Evolutionary conservation across 2,329 filamentous ascomycete genomes (phyloP), one percentile per base, ranked within the genome.

Genomic region (Metarhizium anisopliae): DNA sequence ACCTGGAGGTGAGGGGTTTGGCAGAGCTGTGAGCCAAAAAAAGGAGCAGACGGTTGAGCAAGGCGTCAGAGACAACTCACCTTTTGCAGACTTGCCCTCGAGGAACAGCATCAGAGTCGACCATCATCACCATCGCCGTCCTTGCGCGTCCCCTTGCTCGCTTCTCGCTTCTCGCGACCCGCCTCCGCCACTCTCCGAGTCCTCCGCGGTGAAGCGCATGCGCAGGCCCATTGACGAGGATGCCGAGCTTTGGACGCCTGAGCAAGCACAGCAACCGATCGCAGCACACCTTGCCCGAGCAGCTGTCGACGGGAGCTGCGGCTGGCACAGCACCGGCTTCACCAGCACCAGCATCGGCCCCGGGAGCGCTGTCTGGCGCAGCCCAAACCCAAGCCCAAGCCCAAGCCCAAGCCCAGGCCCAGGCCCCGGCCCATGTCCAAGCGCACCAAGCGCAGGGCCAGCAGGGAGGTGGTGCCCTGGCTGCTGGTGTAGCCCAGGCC

Each of bases 181-280:
- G 40, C 25, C 47, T 47, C 45, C 32, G 43, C 40, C 50, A 35
- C 35, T 47, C 35, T 20, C 35, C 51, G 35, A n/a, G 43, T 43
- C 18, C 4, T 50, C 29, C 20, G 25, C 18, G 38, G 20, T 18
- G 36, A 52, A 55, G 54, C 54, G 42, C 51, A 14, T 16, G 45
- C 35, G 47, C 25, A 45, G 43, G 32, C n/a, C 38, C 36, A 13
- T 16, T 18, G 42, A 45, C n/a, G 60, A 69, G 61, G 59, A 82
- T 82, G 79, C 77, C 74, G 64, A 70, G 70, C 69, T 81, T 81
- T 70, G 72, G 74, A 70, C 78, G 78, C 66, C 70, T 80, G 68
- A 74, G 76, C 67, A 81, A 73, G 73, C 75, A 79, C 68, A 76
- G 74, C 73, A 80, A 79, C 65, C 77, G 78, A 64, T 80, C 80